Conservation (phyloP, 805 yeast species). For the Sporopachydermia quercuum region DNA sequence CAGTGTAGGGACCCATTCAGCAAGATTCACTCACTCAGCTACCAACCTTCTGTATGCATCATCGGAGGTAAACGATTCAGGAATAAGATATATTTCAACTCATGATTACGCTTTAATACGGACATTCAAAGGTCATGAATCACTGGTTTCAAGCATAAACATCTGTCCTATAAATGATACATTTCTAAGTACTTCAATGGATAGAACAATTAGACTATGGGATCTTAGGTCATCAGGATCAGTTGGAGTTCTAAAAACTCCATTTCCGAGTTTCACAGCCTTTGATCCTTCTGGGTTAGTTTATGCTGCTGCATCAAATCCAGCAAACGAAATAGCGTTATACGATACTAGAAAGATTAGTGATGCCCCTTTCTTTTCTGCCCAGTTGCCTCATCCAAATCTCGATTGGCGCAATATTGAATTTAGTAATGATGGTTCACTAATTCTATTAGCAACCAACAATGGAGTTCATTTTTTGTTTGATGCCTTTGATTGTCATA, state of each 20-base stretch:
- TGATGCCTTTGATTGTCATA: constrained; percentile 55
- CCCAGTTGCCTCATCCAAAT: constrained; percentile 21
- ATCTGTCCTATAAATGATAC: constrained; percentile 56
- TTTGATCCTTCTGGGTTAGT: constrained; percentile 78
- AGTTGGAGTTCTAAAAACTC: constrained; percentile 44
- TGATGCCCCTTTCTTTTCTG: constrained; percentile 37
- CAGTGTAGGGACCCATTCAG: constrained; percentile 85
- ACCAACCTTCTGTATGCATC: constrained; percentile 70
- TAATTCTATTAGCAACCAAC: constrained; percentile 41
- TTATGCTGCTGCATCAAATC: constrained; percentile 48
- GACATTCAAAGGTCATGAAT: constrained; percentile 80
- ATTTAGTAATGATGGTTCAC: constrained; percentile 66
- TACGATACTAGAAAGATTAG: constrained; percentile 49
- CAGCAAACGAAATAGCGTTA: constrained; percentile 31
- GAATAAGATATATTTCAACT: constrained; percentile 57
- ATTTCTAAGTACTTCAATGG: constrained; percentile 55
- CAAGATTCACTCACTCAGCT: constrained; percentile 65
- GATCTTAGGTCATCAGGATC: constrained; percentile 57
- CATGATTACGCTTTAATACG: constrained; percentile 68
- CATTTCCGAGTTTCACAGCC: constrained; percentile 43
- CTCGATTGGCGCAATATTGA: constrained; percentile 49
- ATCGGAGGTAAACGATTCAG: constrained; percentile 46
- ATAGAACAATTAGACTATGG: constrained; percentile 77
- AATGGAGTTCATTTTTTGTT: constrained; percentile 43
- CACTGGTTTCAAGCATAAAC: constrained; percentile 56